Evolutionary conservation across 805 yeast genomes (phyloP), one percentile per base, ranked within the genome.

Genomic region (Candida sphagnicola): DNA sequence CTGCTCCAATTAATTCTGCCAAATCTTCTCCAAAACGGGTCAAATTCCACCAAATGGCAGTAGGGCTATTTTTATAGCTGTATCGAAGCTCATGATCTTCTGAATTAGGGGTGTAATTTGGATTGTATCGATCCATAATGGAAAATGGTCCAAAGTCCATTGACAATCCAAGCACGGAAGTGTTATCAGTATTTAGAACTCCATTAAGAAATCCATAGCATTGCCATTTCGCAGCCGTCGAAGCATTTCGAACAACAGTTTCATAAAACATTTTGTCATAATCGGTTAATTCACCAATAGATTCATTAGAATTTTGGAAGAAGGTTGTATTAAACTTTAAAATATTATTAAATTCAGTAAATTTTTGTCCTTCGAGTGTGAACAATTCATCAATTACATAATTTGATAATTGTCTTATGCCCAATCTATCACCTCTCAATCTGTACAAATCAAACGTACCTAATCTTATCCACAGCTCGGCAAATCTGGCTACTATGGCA

Each of bases 71-170:
- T n/a, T 74, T 73, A 62, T 83, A 90, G 5, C 88, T 77, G 57
- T 93, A 91, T 32, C 96, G 69, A 13, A 67, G 56, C 35, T 67
- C 63, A 31, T 71, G 74, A 59, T 93, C 99, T 53, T 89, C 97
- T 40, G 87, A 88, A 55, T 93, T 91, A 2, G 98, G 91, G 0
- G 97, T 85, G 54, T 74, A 91, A 35, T 72, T 60, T 12, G 95
- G 90, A 51, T 87, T 81, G 55, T 82, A 91, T 33, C 75, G 77
- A 54, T 90, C 96, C 83, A 90, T 75, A 43, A 89, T 84, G 14
- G 95, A 85, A 63, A 86, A 93, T 1, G 99, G 98, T 2, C 98
- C 99, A 59, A 83, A 93, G 60, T 91, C 99, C 60, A 93, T 76
- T 0, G 95, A 77, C 8, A 89, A 65, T 0, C 99, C 99, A 31